Evolutionary conservation across 768 basidiomycete genomes (phyloP), one percentile per base, ranked within the genome.

Genomic region (Pleurotus djamor): DNA sequence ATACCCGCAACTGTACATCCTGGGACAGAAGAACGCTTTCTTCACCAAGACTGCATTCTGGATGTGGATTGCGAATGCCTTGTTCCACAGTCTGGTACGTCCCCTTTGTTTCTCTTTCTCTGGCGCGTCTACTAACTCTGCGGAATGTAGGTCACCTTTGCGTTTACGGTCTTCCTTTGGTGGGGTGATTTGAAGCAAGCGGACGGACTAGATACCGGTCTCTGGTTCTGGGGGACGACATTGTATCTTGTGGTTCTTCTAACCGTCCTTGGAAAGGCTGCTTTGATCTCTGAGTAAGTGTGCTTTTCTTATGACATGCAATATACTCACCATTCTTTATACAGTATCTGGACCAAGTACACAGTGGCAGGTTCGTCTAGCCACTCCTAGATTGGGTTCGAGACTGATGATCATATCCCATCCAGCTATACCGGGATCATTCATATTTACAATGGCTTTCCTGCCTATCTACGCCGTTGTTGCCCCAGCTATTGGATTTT

Each of bases 211-310:
- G 92, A 96, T 69, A 86, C 90, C 9, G 96, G 94, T 1, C 94
- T 95, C 76, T 99, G 97, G 97, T 92, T 96, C 65, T 99, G 96
- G 96, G 97, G 97, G 51, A 96, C 94, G 10, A 92, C 91, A 21
- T 75, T 98, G n/a, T 99, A 98, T 71, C 84, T 98, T 48, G 87
- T 91, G 1, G 93, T 97, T 6, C 81, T 98, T 33, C 78, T 98
- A 52, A 98, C 96, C 1, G 96, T 98, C 3, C 85, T 99, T 6
- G 97, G 96, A 45, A 98, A 99, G 73, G 97, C 97, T 13, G 96
- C 96, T 0, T 74, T 99, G 60, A 90, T 98, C 47, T 98, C 97
- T 4, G 96, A 99, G 97, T 98, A 71, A 68, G 95, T 79, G 52
- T n/a, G 44, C 37, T 34, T 12, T 52, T 17, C 17, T 52, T 48